Conservation (phyloP, 495 filamentous ascomycete species). For the Hypoxylon rickii region DNA sequence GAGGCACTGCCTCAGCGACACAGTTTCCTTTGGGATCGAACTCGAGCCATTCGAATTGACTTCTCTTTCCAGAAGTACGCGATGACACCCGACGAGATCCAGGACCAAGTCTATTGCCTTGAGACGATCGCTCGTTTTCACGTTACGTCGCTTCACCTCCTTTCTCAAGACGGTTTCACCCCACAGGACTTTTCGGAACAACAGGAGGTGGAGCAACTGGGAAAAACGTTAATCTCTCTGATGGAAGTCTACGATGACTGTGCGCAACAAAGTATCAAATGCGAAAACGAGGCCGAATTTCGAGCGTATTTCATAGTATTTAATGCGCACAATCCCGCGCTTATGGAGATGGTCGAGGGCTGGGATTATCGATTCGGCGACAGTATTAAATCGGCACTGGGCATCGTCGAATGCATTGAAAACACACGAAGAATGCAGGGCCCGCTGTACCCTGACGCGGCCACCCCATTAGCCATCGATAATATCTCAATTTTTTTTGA, state of each 20-base stretch:
- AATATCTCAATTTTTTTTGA: conserved; percentile 76
- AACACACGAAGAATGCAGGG: conserved; percentile 68
- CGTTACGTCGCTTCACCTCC: conserved; percentile 82
- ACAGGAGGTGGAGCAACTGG: conserved; percentile 92
- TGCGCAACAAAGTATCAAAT: conserved; percentile 48
- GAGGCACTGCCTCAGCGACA: conserved; percentile 71
- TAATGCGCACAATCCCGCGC: conserved; percentile 74
- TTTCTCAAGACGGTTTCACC: conserved; percentile 65
- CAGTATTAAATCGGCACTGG: conserved; percentile 49
- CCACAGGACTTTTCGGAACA: conserved; percentile 80
- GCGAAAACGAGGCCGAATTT: conserved; percentile 84
- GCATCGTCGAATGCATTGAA: conserved; percentile 50
- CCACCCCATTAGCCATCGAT: conserved; percentile 46
- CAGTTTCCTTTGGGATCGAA: conserved; percentile 93
- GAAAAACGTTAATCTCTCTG: conserved; percentile 82
- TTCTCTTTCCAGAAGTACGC: conserved; percentile 84
- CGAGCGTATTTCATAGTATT: conserved; percentile 87
- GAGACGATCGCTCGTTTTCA: conserved; percentile 93
- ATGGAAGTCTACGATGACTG: conserved; percentile 88
- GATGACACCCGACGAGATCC: conserved; percentile 58
- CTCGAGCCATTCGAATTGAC: conserved; percentile 88
- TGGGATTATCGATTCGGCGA: conserved; percentile 79
- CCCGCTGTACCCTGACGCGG: conserved; percentile 60
- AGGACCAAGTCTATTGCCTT: conserved; percentile 78
- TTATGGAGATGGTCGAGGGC: conserved; percentile 73